Base-by-base conservation (phyloP, 768 basidiomycete species). In the Trametes cinnabarina region DNA sequence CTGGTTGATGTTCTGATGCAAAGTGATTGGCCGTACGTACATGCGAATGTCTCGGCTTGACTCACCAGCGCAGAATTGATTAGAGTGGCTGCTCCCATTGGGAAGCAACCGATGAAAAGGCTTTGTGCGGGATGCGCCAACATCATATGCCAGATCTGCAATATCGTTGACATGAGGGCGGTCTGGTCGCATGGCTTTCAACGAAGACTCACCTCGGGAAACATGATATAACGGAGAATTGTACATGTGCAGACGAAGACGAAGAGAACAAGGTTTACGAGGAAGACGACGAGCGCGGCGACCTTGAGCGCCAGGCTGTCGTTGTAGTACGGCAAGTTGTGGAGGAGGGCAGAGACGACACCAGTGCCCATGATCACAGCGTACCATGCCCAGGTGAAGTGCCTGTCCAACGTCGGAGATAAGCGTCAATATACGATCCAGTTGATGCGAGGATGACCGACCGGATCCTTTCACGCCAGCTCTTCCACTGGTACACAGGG, bases 311-410 rank as follows among this genome's bases (percentile, higher is more conserved):
- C 50, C 15, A 68, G 67, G 49, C 61, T 73, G 15, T 68, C 68
- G 7, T 69, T 67, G 25, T 77, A 71, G 53, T 79, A 80, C 17
- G 79, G 77, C 42, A 81, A 74, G 53, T 69, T 70, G 60, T 78
- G 72, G 34, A 79, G 60, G 26, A 80, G 66, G 47, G 74, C 65
- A 12, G 75, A 73, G 23, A 71, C 68, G 15, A 69, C 74, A 4
- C 80, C 79, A 1, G 79, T 79, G 51, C 78, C 78, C 78, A 80
- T 80, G 26, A 75, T 69, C 17, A 79, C 75, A 11, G 78, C 75
- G 61, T 79, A 71, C 78, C 78, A 80, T 57, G 76, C 73, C 35
- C 77, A 78, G 6, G 78, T 79, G 58, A 79, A 79, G 57, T 79
- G 73, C 32, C 78, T 79, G 54, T 17, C 34, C 23, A 17, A 17